These are phyloP conservation scores for Myotisia sp. DNA, from an alignment of 2,329 filamentous ascomycete species.

Conservation along the genomic window DNA sequence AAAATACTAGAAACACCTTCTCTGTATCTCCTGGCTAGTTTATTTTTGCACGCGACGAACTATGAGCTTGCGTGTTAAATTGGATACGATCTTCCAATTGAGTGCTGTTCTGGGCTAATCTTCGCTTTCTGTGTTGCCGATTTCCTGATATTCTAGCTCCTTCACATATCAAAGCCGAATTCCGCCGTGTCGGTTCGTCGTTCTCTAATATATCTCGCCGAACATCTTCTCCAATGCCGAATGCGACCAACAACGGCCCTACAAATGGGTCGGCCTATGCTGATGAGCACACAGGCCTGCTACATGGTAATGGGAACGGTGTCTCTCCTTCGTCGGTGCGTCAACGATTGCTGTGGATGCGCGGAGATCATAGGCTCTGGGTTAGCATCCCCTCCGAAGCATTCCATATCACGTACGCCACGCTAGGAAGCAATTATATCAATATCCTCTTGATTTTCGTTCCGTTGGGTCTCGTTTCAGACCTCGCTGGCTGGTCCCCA, in stretches of 20 bases:
- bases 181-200: slow-evolving; percentile 11
- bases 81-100: too few relatives aligned
- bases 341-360: slow-evolving; percentile 13
- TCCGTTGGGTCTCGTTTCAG: slow-evolving; percentile 48
- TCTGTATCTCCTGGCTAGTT: neutral
- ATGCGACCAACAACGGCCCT: slow-evolving; percentile 2
- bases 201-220: slow-evolving; percentile 4
- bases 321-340: neutral
- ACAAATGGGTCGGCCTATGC: slow-evolving; percentile 8
- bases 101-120: too few relatives aligned
- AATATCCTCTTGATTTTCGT: slow-evolving; percentile 51
- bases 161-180: slow-evolving; percentile 10
- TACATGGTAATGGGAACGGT: slow-evolving; percentile 1
- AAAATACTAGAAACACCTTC: neutral
- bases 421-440: slow-evolving; percentile 38
- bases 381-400: slow-evolving; percentile 28
- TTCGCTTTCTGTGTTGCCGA: too few relatives aligned
- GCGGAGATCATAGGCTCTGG: slow-evolving; percentile 25
- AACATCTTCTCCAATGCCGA: slow-evolving; percentile 8
- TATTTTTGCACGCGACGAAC: neutral
- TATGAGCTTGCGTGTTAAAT: too few relatives aligned
- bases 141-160: slow-evolving; percentile 12
- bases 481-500: slow-evolving; percentile 45
- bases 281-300: slow-evolving; percentile 8
- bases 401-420: slow-evolving; percentile 29